Conservation (phyloP, 768 basidiomycete species). For the Phylloporus sp. region DNA sequence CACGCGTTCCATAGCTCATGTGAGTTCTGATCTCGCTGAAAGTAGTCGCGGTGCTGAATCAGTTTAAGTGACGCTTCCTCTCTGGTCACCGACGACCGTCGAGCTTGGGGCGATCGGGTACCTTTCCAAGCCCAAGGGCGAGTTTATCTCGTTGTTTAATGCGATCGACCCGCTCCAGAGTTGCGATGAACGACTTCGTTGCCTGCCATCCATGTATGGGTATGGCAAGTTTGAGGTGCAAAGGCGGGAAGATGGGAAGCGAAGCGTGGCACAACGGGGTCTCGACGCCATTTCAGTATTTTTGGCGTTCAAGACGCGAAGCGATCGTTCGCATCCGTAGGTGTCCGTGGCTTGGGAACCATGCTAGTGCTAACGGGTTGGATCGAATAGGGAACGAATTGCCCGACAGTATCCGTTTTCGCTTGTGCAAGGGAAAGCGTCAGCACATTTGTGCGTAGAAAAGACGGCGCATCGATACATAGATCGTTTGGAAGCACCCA, state of each 20-base stretch:
- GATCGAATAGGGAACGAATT: slow-evolving; percentile 36
- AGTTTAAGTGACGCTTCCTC: slow-evolving; percentile 52
- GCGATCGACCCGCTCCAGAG: slow-evolving; percentile 51
- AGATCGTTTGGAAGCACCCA: slow-evolving; percentile 56
- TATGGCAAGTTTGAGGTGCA: slow-evolving; percentile 52
- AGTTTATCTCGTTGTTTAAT: slow-evolving; percentile 70
- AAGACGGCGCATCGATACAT: slow-evolving; percentile 65
- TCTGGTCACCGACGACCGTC: slow-evolving; percentile 66
- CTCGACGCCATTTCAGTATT: slow-evolving; percentile 48
- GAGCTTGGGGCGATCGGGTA: slow-evolving; percentile 73
- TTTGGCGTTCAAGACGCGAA: slow-evolving; percentile 39
- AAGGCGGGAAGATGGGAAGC: slow-evolving; percentile 46
- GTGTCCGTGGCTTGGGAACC: slow-evolving; percentile 13
- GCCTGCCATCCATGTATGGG: slow-evolving; percentile 55
- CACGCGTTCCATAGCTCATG: slow-evolving; percentile 68
- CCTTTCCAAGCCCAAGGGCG: slow-evolving; percentile 58
- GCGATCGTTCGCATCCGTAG: slow-evolving; percentile 37
- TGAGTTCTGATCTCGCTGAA: slow-evolving; percentile 34
- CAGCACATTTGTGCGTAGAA: slow-evolving; percentile 65
- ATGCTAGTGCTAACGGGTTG: neutral
- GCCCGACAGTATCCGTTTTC: slow-evolving; percentile 54
- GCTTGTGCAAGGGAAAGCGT: slow-evolving; percentile 58
- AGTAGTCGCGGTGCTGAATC: neutral
- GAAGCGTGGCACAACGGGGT: slow-evolving; percentile 54
- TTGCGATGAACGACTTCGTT: slow-evolving; percentile 37